Conservation (phyloP, 441 rosid genomes). For the Croton setiger region DNA sequence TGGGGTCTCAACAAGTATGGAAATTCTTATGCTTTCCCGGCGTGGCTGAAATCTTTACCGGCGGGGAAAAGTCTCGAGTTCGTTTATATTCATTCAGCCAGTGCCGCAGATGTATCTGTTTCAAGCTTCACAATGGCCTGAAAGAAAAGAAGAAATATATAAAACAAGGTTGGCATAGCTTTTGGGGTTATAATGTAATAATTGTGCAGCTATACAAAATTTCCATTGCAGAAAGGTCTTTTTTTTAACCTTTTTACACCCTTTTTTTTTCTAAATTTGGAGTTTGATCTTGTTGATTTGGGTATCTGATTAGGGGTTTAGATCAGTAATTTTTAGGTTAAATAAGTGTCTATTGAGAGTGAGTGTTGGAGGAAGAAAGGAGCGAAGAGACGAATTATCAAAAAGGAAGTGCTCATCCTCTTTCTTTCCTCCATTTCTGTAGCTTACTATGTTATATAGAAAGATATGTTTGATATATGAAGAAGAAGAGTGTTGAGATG, state of each 20-base stretch:
- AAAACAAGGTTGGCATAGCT: constrained; percentile 16
- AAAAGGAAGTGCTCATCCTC: constrained; percentile 87
- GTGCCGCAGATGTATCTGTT: constrained; percentile 67
- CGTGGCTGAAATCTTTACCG: constrained; percentile 68
- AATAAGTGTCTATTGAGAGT: constrained; percentile 26
- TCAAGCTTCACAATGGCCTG: constrained; percentile 76
- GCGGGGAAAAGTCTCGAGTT: constrained; percentile 82
- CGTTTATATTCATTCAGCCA: constrained; percentile 77
- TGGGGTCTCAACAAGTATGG: constrained; percentile 77
- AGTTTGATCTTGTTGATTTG: constrained; percentile 31
- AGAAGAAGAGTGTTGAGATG: constrained; percentile 31
- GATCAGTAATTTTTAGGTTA: constrained; percentile 24
- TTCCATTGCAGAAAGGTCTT: constrained; percentile 33
- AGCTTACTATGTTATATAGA: constrained; percentile 28
- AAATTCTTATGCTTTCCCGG: constrained; percentile 62
- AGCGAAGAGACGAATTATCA: constrained; percentile 55
- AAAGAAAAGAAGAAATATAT: constrained; percentile 20
- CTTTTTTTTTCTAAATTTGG: constrained; percentile 19
- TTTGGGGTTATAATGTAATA: constrained; percentile 37
- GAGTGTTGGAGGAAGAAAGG: constrained; percentile 61
- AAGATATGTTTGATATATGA: constrained; percentile 22
- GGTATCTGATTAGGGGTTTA: constrained; percentile 31
- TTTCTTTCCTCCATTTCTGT: constrained; percentile 51
- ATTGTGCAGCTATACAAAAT: constrained; percentile 57
- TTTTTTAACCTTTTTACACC: constrained; percentile 22